Percentiles rank a stretch among this genome's conserved stretches.
phyloP scores from a whole-genome alignment of 768 basidiomycete species.

The Porphyrellus cyaneotinctus region DNA sequence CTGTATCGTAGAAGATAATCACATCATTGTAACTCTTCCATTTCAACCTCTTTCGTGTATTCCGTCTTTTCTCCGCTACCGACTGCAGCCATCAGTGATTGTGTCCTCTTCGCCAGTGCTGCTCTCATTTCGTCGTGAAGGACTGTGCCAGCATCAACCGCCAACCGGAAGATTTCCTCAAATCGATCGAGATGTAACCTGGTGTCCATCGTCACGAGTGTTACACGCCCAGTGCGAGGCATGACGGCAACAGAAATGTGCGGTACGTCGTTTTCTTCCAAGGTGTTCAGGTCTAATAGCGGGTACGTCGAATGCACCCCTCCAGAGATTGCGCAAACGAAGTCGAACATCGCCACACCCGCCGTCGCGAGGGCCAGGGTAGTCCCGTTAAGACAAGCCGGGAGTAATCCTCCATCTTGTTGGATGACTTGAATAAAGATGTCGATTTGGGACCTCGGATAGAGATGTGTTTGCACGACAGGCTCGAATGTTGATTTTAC shows the following conservation, averaged over 20 bases:
- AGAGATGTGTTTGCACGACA: constrained; percentile 84
- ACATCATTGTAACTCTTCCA: constrained; percentile 35
- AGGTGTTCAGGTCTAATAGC: constrained; percentile 79
- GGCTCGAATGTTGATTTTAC: constrained; percentile 96
- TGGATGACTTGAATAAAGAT: constrained; percentile 90
- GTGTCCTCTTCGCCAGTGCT: constrained; percentile 63
- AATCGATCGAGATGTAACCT: constrained; percentile 91
- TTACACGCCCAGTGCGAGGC: constrained; percentile 82
- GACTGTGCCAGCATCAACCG: constrained; percentile 69
- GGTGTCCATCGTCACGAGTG: constrained; percentile 90
- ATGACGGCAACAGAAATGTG: constrained; percentile 85
- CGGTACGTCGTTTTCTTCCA: constrained; percentile 91
- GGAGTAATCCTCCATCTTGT: constrained; percentile 89
- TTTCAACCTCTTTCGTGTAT: constrained; percentile 32
- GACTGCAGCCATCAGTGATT: constrained; percentile 58
- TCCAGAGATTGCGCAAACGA: constrained; percentile 85
- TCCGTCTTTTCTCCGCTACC: constrained; percentile 40
- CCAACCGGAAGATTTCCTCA: constrained; percentile 80
- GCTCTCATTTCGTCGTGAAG: constrained; percentile 82
- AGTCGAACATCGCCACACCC: constrained; percentile 87
- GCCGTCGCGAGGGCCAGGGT: constrained; percentile 88
- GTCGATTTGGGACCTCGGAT: constrained; percentile 93
- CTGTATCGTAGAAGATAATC: constrained; percentile 5
- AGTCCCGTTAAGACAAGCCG: constrained; percentile 91
- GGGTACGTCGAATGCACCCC: constrained; percentile 81